phyloP scores from a whole-genome alignment of 805 yeast genomes.

The Cyberlindnera mrakii region DNA sequence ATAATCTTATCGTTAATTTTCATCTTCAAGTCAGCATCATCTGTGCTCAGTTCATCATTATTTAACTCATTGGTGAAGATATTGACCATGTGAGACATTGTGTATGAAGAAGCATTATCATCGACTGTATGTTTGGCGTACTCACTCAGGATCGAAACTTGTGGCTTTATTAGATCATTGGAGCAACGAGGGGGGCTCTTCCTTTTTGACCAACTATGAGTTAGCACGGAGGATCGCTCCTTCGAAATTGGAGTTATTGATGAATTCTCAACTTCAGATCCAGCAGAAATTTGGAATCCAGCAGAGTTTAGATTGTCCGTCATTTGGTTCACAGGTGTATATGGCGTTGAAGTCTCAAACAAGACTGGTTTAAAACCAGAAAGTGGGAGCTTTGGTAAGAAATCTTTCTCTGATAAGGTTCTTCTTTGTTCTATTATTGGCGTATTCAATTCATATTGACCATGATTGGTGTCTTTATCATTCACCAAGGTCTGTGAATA shows the following conservation, averaged over 20 bases:
- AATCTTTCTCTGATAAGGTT: neutral
- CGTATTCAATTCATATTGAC: neutral
- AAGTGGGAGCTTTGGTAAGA: conserved; percentile 9
- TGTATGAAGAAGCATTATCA: conserved; percentile 6
- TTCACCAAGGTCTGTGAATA: conserved; percentile 10
- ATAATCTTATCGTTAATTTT: conserved; percentile 14
- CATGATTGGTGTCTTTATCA: conserved; percentile 3
- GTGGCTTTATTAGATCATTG: conserved; percentile 14
- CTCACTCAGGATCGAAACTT: conserved; percentile 19
- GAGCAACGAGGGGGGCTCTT: conserved; percentile 4
- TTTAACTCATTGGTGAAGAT: conserved; percentile 17
- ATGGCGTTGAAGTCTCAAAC: conserved; percentile 9
- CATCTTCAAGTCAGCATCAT: conserved; percentile 5
- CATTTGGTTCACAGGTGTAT: conserved; percentile 21
- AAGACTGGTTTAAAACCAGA: conserved; percentile 13
- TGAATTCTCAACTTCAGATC: neutral
- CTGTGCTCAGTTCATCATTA: neutral
- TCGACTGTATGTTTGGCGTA: conserved; percentile 16
- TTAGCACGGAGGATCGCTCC: neutral
- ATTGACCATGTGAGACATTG: conserved; percentile 13
- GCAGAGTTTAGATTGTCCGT: conserved; percentile 12
- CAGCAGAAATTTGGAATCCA: conserved; percentile 10
- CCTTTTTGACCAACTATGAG: no score
- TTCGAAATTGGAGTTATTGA: neutral
- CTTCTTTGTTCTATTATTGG: no score